Base-by-base conservation (phyloP, 371 early-diverging fungal genomes). In the Lichtheimia ornata region DNA sequence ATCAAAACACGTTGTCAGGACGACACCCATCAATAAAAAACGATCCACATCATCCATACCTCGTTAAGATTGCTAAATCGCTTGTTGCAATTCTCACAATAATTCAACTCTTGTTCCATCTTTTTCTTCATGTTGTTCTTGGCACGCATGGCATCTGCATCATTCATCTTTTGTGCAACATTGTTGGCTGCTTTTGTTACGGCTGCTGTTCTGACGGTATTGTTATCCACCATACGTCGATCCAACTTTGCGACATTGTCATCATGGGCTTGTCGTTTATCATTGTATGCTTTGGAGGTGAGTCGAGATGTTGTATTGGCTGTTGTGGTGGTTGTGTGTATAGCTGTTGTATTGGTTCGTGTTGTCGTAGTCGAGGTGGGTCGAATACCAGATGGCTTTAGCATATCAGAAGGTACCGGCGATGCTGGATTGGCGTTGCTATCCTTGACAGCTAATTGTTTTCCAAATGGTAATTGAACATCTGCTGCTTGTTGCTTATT, bases 71-170 rank as follows among this genome's bases (percentile, higher is more conserved):
- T 43, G 15, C 53, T 47, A 58, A 70, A 79, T 14, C 62, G 49
- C 42, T 61, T 56, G 41, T 72, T 71, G 59, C 79, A 79, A 43
- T 73, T 79, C 41, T 79, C 79, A 49, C 79, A 79, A 27, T 56
- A 79, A 3, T 66, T 67, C 20, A 64, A 50, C 6, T 68, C 71
- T 6, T 62, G 62, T 18, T 60, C 57, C 42, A 45, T 54, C 55
- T 54, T 58, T 44, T 30, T 47, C 25, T 52, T 35, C 18, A 47
- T 51, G n/a, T 55, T 56, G 12, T 43, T 47, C 52, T 47, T 43
- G 35, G 40, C 35, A 57, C 53, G 52, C 17, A 47, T 47, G 4
- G 18, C 18, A 17, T n/a, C 47, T 15, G 47, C 47, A 28, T 62
- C 53, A 53, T 53, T 30, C 30, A 45, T 51, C 59, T 22, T 59